These are phyloP conservation scores for Cyphellophora attinorum DNA, from an alignment of 2,329 filamentous ascomycete species.

Conservation along the genomic window DNA sequence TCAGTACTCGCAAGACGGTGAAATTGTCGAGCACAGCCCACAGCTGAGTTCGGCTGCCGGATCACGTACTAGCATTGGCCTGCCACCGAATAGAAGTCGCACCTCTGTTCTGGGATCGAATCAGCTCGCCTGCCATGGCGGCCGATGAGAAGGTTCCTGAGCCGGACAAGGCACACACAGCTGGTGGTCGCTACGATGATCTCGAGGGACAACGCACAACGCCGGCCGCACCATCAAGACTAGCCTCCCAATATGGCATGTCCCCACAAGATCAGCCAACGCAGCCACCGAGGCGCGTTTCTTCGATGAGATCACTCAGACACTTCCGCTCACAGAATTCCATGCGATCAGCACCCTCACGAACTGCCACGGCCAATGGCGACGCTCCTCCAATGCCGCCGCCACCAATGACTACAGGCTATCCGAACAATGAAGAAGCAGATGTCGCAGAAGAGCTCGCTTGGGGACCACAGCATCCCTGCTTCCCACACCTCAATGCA, in stretches of 20 bases:
- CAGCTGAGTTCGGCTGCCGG: constrained; percentile 19
- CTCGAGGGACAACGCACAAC: constrained; percentile 20
- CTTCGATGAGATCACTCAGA: constrained; percentile 16
- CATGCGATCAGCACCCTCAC: constrained; percentile 28
- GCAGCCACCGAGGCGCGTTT: constrained; percentile 18
- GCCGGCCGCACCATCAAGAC: constrained; percentile 12
- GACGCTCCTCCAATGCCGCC: constrained; percentile 4
- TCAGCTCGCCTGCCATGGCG: constrained; percentile 15
- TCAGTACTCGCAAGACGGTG: constrained; percentile 37
- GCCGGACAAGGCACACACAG: constrained; percentile 17
- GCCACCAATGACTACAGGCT: constrained; percentile 19
- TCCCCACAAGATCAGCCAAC: constrained; percentile 16
- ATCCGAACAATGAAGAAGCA: constrained; percentile 29
- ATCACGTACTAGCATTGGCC: constrained; percentile 40
- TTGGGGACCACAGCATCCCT: constrained; percentile 92
- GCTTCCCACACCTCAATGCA: constrained; percentile 85
- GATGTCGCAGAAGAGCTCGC: constrained; percentile 61
- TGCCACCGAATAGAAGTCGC: constrained; percentile 35
- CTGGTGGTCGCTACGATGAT: constrained; percentile 19
- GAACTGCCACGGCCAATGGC: constrained; percentile 17
- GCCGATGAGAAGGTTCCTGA: constrained; percentile 19
- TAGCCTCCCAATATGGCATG: constrained; percentile 20
- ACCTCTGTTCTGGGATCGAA: constrained; percentile 18
- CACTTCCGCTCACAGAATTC: constrained; percentile 32
- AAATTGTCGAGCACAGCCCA: constrained; percentile 38